Percentiles rank a stretch among this genome's conserved stretches.
These are phyloP conservation scores for Picea engelmannii DNA, from an alignment of 83 land plant genomes.

Conservation along the genomic window DNA sequence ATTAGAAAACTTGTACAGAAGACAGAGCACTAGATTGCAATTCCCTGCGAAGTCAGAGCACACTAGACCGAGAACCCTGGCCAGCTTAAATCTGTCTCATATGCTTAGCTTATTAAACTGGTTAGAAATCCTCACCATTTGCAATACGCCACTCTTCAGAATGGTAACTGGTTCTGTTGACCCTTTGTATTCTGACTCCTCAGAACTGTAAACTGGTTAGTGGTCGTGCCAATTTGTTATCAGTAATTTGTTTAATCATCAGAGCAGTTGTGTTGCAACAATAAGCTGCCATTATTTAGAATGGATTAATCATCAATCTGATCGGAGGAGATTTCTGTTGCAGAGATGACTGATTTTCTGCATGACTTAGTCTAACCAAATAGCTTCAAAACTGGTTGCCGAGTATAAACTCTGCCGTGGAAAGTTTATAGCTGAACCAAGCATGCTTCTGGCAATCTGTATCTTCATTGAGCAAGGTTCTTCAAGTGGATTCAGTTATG, in stretches of 20 bases:
- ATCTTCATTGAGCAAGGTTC: not conserved
- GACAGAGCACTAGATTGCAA: not conserved
- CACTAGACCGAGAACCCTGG: not conserved
- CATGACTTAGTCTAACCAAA: not conserved
- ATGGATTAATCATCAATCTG: not conserved
- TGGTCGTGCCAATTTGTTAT: no score
- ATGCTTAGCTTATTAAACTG: not conserved
- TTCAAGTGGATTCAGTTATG: not conserved
- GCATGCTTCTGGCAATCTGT: not conserved
- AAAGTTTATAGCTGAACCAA: not conserved
- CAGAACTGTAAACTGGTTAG: no score
- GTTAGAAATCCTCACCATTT: not conserved
- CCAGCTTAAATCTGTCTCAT: no score
- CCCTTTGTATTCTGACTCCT: not conserved
- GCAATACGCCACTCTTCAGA: not conserved
- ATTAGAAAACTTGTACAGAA: not conserved
- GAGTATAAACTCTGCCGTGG: not conserved
- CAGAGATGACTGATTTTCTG: not conserved
- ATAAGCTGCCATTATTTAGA: no score
- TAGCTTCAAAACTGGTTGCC: not conserved
- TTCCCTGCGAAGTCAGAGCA: not conserved
- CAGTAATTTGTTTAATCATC: not conserved
- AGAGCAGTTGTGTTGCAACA: no score
- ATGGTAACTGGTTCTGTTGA: not conserved
- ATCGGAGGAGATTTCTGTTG: not conserved